These are phyloP conservation scores for Bacterosira constricta DNA, from an alignment of 108 stramenopile genomes.

Conservation along the genomic window DNA sequence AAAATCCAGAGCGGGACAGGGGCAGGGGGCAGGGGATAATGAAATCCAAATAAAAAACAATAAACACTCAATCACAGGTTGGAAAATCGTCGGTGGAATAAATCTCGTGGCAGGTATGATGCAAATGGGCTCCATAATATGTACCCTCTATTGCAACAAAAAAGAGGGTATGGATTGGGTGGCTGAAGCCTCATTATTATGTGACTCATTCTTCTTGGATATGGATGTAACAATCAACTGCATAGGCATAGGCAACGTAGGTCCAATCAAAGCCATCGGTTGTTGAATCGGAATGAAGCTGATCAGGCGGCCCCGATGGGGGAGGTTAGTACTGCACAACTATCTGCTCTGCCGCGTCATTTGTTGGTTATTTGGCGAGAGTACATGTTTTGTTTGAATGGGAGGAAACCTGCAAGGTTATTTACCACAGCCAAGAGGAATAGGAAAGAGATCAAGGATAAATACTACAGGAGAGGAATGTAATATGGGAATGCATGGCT, in stretches of 20 bases:
- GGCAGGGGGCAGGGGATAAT: too few relatives aligned
- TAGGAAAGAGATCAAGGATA: background rate
- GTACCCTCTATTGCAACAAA: too few relatives aligned
- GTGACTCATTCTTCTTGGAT: background rate
- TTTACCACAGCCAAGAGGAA: background rate
- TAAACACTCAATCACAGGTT: too few relatives aligned
- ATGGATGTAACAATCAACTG: background rate
- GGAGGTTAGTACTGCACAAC: background rate
- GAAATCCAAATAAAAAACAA: too few relatives aligned
- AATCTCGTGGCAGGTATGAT: too few relatives aligned
- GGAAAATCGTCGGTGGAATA: too few relatives aligned
- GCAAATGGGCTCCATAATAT: too few relatives aligned
- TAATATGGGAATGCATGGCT: background rate
- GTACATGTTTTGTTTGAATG: background rate
- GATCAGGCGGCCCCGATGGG: background rate
- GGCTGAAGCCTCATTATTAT: background rate
- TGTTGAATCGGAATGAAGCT: background rate
- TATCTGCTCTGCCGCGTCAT: background rate
- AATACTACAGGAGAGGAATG: background rate
- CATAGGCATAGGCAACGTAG: background rate
- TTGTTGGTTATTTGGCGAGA: background rate
- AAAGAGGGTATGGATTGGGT: too few relatives aligned
- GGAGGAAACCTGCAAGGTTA: background rate
- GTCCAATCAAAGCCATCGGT: background rate
- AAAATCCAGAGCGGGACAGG: too few relatives aligned